Base-by-base conservation (phyloP, 306 rosid species). In the Gastrolobium villosum region DNA sequence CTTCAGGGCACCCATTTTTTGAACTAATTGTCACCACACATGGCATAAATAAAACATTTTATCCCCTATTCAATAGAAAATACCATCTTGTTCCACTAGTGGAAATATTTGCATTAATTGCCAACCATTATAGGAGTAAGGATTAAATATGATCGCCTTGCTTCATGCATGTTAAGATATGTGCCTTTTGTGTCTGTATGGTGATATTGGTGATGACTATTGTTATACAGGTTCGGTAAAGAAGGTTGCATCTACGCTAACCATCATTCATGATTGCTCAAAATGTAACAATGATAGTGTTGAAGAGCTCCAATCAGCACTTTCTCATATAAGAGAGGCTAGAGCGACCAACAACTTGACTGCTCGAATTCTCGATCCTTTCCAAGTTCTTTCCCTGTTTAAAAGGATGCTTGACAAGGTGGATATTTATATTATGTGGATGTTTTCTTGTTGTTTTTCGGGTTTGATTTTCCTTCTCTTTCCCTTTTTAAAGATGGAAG, bases 331-430 rank as follows among this genome's bases (percentile, higher is more conserved):
- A 14, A 87, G 83, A 67, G 93, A 87, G 63, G 76, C 89, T 39
- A 90, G 44, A 81, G 60, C 68, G 10, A 70, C 85, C 39, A 65
- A 66, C 35, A 69, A 78, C 70, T 5, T 72, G 65, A 45, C 86
- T 34, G 76, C 79, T 81, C 84, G 84, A 82, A 9, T 53, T 81
- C 87, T 92, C 20, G 70, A 84, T 78, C 92, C 99, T 77, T 65
- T 59, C 30, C 62, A 64, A 70, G 98, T 86, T 81, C 93, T 84
- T 56, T 77, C 81, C 70, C 88, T 95, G 69, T 95, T 92, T 72
- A 88, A 72, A 81, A 86, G 73, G 75, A 95, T 95, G 94, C 61
- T 34, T 70, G 91, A 84, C 62, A 90, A 89, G 99, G 99, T 95
- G 61, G 39, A 72, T 48, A 15, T 73, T 50, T 72, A 60, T 66